Percentiles rank a stretch among this genome's conserved stretches.
Evolutionary conservation across 2,329 filamentous ascomycete genomes (phyloP).

Genomic region (Drechslera avenae): DNA sequence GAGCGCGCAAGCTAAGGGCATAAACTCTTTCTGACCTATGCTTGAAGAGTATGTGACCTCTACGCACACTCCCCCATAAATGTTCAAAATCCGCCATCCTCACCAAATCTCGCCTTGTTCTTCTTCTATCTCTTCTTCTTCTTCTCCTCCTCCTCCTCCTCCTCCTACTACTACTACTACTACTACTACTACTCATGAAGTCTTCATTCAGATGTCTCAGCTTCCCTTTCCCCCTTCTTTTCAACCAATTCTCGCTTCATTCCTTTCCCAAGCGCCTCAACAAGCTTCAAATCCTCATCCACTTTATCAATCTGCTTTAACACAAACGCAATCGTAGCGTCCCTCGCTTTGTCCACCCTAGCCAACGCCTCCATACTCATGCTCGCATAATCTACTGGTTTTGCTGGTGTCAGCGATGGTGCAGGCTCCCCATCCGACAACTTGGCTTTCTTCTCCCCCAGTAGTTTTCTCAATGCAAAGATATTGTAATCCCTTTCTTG

Average conservation of each 20-base stretch:
- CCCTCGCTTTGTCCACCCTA: conserved; percentile 56
- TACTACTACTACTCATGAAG: no score
- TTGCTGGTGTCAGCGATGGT: conserved; percentile 39
- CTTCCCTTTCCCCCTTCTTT: background rate
- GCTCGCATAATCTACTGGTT: conserved; percentile 48
- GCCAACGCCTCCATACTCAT: conserved; percentile 51
- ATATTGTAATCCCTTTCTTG: conserved; percentile 56
- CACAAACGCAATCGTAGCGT: conserved; percentile 59
- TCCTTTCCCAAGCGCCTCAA: conserved; percentile 29
- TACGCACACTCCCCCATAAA: no score
- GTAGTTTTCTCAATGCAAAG: conserved; percentile 51
- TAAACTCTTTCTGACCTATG: no score
- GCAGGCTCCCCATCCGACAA: conserved; percentile 30
- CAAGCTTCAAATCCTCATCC: conserved; percentile 48
- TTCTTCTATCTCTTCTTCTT: no score
- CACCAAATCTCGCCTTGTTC: no score
- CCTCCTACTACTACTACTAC: no score
- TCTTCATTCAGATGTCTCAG: no score
- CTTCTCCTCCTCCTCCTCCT: no score
- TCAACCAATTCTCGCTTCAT: conserved; percentile 11
- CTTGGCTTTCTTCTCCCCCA: conserved; percentile 51
- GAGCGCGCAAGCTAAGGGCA: no score
- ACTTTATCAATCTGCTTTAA: conserved; percentile 59
- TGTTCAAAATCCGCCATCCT: no score
- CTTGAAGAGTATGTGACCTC: no score